phyloP scores from a whole-genome alignment of 768 basidiomycete species.

The Calocybe cyanea region DNA sequence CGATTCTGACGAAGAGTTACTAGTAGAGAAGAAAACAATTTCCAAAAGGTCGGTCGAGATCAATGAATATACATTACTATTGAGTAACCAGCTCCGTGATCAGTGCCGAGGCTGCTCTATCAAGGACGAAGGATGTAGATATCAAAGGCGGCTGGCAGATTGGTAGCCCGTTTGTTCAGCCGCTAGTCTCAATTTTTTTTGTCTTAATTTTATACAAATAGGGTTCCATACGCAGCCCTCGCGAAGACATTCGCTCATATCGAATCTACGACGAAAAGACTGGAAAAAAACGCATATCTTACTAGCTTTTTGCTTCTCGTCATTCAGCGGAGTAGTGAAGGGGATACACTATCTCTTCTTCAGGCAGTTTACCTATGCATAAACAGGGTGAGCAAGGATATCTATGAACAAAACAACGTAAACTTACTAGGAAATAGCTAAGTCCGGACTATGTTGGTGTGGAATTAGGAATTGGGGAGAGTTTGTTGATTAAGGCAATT shows the following conservation, averaged over 20 bases:
- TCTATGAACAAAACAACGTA: not conserved
- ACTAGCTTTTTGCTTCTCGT: constrained; percentile 89
- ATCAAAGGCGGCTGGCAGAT: constrained; percentile 79
- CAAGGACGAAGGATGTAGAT: constrained; percentile 65
- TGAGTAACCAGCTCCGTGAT: not conserved
- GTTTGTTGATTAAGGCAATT: constrained; percentile 91
- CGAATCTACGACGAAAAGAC: constrained; percentile 90
- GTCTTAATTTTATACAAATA: constrained; percentile 28
- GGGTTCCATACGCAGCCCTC: constrained; percentile 92
- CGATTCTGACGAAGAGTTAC: no score
- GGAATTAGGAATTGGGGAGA: constrained; percentile 96
- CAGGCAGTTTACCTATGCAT: constrained; percentile 95
- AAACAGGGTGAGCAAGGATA: constrained; percentile 64
- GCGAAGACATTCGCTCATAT: constrained; percentile 86
- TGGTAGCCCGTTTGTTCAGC: constrained; percentile 75
- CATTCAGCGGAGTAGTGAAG: constrained; percentile 77
- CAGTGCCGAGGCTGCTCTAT: constrained; percentile 69
- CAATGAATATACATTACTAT: not conserved
- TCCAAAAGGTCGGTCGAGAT: constrained; percentile 50
- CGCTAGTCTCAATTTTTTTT: not conserved
- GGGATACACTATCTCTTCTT: constrained; percentile 71
- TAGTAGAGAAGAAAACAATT: no score
- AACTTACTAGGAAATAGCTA: constrained; percentile 45
- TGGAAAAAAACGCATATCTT: constrained; percentile 87
- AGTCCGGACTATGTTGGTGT: constrained; percentile 94